A percentile compares a stretch with the other conserved stretches of the same genome.
Conservation (phyloP, 331 rosid genomes). For the Erythrophleum ivorense region DNA sequence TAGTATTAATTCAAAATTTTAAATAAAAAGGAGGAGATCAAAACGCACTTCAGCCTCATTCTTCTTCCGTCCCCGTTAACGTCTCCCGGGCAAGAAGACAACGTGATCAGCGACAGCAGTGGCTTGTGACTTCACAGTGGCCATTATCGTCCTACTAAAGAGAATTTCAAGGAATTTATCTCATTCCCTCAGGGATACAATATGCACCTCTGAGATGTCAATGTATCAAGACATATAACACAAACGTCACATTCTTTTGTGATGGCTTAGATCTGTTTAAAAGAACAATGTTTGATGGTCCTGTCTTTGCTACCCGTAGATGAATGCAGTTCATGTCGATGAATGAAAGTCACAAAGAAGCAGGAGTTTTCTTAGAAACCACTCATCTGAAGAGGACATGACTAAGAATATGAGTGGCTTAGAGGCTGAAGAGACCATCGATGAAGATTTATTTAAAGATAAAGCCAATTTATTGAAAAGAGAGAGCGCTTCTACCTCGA, state of each 20-base stretch:
- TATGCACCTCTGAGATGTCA: slow-evolving; percentile 60
- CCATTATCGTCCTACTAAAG: slow-evolving; percentile 73
- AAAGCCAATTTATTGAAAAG: slow-evolving; percentile 36
- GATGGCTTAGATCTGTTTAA: neutral
- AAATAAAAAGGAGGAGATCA: too few relatives aligned
- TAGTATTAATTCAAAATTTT: too few relatives aligned
- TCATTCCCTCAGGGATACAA: slow-evolving; percentile 65
- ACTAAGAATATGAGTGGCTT: slow-evolving; percentile 41
- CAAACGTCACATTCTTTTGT: neutral
- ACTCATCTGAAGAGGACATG: slow-evolving; percentile 61
- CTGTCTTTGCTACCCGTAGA: slow-evolving; percentile 45
- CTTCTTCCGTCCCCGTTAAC: too few relatives aligned
- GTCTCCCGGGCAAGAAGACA: too few relatives aligned
- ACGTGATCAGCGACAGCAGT: too few relatives aligned
- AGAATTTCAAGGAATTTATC: slow-evolving; percentile 62
- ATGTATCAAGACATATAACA: slow-evolving; percentile 45
- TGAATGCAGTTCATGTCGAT: slow-evolving; percentile 57
- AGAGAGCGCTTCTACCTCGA: slow-evolving; percentile 27
- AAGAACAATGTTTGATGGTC: slow-evolving; percentile 20
- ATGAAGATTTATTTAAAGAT: slow-evolving; percentile 27
- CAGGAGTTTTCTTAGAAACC: slow-evolving; percentile 50
- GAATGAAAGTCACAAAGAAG: slow-evolving; percentile 46
- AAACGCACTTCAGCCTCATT: too few relatives aligned
- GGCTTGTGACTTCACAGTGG: slow-evolving; percentile 73
- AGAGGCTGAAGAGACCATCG: slow-evolving; percentile 42